Evolutionary conservation across 257 asterid genomes (phyloP).

Genomic region (Solanum chilense): DNA sequence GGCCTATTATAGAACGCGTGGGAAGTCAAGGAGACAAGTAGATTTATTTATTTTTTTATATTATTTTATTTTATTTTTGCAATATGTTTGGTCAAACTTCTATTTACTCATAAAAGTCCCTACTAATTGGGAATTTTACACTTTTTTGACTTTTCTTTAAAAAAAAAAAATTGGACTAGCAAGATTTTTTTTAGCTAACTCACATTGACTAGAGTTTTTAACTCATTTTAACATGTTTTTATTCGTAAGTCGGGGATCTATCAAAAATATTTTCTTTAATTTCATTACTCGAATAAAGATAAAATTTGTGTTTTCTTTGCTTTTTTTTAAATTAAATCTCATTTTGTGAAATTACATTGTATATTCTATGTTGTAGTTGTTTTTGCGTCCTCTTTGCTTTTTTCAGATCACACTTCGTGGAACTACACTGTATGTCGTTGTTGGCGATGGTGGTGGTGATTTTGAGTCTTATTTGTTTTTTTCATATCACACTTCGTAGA

Average conservation of each 20-base stretch:
- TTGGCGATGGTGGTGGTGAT: too few species aligned
- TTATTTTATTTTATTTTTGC: neutral
- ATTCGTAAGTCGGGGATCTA: rapidly evolving
- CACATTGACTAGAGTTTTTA: neutral
- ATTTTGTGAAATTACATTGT: neutral
- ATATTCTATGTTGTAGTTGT: neutral
- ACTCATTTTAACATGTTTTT: neutral
- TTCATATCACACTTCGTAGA: neutral
- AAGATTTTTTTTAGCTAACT: neutral
- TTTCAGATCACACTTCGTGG: neutral
- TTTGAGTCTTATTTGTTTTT: too few species aligned
- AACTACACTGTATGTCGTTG: neutral
- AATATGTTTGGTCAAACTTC: neutral
- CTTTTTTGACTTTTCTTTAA: neutral
- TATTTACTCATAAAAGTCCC: neutral
- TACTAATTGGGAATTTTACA: neutral
- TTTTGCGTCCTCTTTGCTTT: neutral
- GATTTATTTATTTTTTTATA: neutral
- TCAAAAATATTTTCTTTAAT: neutral
- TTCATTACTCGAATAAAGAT: neutral
- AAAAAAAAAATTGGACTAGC: neutral
- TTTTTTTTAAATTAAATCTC: too few species aligned
- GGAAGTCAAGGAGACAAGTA: neutral
- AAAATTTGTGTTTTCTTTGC: rapidly evolving
- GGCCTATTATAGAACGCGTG: neutral